Percentiles rank a stretch among this genome's conserved stretches.
Evolutionary conservation across 176 grass and related monocot species (phyloP).

Genomic region (Phoenix dactylifera): DNA sequence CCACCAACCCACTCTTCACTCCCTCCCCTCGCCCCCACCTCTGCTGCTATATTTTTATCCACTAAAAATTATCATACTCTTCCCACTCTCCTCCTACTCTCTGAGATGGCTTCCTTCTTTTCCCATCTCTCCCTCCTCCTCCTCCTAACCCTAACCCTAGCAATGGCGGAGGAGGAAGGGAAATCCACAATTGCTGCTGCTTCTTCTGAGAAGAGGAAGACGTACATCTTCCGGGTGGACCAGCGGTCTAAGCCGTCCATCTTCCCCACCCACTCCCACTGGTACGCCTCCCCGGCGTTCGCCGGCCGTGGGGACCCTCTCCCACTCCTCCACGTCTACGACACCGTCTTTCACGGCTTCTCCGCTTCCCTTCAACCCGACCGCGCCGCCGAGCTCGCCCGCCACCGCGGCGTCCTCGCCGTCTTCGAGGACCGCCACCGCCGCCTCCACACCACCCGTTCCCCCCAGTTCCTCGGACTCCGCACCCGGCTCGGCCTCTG

Average conservation of each 20-base stretch:
- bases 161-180: background rate
- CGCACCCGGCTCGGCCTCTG: slow-evolving; percentile 78
- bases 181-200: background rate
- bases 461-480: slow-evolving; percentile 90
- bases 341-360: slow-evolving; percentile 85
- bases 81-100: slow-evolving; percentile 29
- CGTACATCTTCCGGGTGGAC: slow-evolving; percentile 80
- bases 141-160: slow-evolving; percentile 14
- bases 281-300: slow-evolving; percentile 72
- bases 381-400: slow-evolving; percentile 41
- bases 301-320: slow-evolving; percentile 21
- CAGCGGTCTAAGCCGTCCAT: slow-evolving; percentile 52
- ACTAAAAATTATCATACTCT: background rate
- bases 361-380: slow-evolving; percentile 42
- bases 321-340: slow-evolving; percentile 66
- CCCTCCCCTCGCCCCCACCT: too few relatives aligned
- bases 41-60: too few relatives aligned
- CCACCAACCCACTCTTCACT: too few relatives aligned
- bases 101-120: slow-evolving; percentile 2
- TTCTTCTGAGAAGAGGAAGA: slow-evolving; percentile 24
- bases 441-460: slow-evolving; percentile 66
- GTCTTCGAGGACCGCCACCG: slow-evolving; percentile 77
- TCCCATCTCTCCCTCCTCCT: slow-evolving; percentile 5
- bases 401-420: slow-evolving; percentile 64
- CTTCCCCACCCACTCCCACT: slow-evolving; percentile 63